Evolutionary conservation across 257 asterid genomes (phyloP).

Genomic region (Primulina eburnea): DNA sequence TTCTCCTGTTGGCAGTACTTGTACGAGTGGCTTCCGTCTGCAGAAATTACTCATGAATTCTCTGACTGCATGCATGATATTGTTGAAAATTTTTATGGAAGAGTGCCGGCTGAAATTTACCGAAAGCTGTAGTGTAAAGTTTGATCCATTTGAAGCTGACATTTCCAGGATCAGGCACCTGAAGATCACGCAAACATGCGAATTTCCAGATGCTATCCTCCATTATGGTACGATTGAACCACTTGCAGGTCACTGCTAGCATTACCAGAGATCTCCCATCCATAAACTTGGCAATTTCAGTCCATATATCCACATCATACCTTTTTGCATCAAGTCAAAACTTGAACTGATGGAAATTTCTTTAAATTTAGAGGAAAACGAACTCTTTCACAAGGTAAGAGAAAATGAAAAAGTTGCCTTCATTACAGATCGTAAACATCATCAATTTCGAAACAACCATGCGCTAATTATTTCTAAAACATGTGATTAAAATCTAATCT

Average conservation of each 20-base stretch:
- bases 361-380: background rate
- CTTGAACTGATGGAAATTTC: conserved; percentile 13
- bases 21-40: conserved; percentile 97
- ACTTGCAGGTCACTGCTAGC: conserved; percentile 73
- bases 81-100: conserved; percentile 9
- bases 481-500: conserved; percentile 4
- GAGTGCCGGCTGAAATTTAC: conserved; percentile 38
- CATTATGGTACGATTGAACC: conserved; percentile 72
- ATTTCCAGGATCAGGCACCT: conserved; percentile 76
- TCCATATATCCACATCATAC: conserved; percentile 90
- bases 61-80: conserved; percentile 5
- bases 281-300: conserved; percentile 84
- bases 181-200: conserved; percentile 89
- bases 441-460: background rate
- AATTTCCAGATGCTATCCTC: conserved; percentile 78
- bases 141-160: conserved; percentile 72
- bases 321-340: conserved; percentile 35
- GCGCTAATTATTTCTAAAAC: background rate
- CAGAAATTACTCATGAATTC: conserved; percentile 26
- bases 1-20: conserved; percentile 79
- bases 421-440: background rate
- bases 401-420: background rate
- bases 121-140: conserved; percentile 77
- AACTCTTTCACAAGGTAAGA: background rate
- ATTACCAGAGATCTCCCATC: conserved; percentile 87